Evolutionary conservation across 2,329 filamentous ascomycete genomes (phyloP).

Genomic region (Calonectria naviculata): DNA sequence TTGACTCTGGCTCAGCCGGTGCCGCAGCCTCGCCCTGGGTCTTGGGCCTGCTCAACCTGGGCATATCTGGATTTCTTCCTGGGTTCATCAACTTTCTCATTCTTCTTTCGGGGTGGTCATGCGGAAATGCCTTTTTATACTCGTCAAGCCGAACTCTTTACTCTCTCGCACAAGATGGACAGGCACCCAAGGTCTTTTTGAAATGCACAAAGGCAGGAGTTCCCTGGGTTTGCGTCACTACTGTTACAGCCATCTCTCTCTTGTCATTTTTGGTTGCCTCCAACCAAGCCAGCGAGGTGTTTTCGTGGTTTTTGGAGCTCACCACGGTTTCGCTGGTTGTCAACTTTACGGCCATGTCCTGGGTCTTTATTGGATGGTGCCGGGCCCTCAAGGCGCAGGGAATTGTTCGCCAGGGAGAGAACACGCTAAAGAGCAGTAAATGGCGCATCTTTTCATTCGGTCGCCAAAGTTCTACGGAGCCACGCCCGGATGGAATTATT

Average conservation of each 20-base stretch:
- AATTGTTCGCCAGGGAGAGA: background rate
- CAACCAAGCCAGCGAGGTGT: conserved; percentile 30
- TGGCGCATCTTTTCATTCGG: too few species aligned
- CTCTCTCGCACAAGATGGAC: conserved; percentile 55
- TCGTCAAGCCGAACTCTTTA: conserved; percentile 55
- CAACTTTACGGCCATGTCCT: conserved; percentile 1
- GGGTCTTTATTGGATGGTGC: conserved; percentile 6
- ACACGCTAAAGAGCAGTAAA: background rate
- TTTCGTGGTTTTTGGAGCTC: conserved; percentile 2
- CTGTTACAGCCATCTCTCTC: conserved; percentile 58
- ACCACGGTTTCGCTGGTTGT: background rate
- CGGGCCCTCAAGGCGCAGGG: background rate
- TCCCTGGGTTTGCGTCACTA: conserved; percentile 61
- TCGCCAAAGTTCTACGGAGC: background rate
- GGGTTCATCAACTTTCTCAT: conserved; percentile 68
- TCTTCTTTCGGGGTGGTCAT: conserved; percentile 57
- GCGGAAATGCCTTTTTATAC: conserved; percentile 56
- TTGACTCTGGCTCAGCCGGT: conserved; percentile 59
- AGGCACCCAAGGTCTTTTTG: conserved; percentile 58
- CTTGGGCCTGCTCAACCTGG: conserved; percentile 64
- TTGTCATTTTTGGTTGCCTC: conserved; percentile 60
- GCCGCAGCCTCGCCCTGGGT: conserved; percentile 69
- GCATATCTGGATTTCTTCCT: conserved; percentile 57
- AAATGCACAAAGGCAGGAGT: conserved; percentile 68
- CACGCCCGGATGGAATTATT: background rate